A percentile compares a stretch with the other conserved stretches of the same genome.
Evolutionary conservation across 1,284 basidiomycete species (phyloP).

Genomic region (Cerrena zonata): DNA sequence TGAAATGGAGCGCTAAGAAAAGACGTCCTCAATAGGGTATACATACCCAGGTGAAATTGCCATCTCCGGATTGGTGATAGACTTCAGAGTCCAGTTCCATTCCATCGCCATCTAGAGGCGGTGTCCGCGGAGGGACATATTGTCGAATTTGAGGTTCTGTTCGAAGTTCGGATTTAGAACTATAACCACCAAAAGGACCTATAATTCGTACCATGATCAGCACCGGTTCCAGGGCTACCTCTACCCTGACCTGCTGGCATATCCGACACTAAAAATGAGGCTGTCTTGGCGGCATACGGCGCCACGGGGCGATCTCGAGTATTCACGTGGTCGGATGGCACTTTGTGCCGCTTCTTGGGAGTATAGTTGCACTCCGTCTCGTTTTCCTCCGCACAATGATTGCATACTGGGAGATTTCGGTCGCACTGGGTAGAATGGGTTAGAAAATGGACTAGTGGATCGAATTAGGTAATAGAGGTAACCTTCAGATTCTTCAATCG

Average conservation of each 20-base stretch:
- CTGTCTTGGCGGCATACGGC: constrained; percentile 44
- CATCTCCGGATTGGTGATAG: constrained; percentile 23
- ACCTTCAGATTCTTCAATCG: constrained; percentile 63
- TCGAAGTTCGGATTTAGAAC: constrained; percentile 22
- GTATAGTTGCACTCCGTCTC: constrained; percentile 58
- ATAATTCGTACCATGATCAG: constrained; percentile 10
- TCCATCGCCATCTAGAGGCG: constrained; percentile 17
- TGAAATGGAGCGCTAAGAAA: not conserved
- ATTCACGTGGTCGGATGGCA: constrained; percentile 40
- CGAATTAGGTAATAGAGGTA: constrained; percentile 15
- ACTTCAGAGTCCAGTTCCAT: constrained; percentile 22
- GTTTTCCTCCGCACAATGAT: constrained; percentile 51
- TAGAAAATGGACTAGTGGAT: constrained; percentile 7
- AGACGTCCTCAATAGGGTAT: not conserved
- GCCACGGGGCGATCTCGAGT: constrained; percentile 32
- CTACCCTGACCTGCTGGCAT: constrained; percentile 17
- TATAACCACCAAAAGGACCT: constrained; percentile 19
- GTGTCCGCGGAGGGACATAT: constrained; percentile 25
- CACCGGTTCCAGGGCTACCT: constrained; percentile 7
- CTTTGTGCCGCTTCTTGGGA: constrained; percentile 59
- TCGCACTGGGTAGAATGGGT: constrained; percentile 44
- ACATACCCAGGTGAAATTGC: constrained; percentile 26
- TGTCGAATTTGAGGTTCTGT: constrained; percentile 27
- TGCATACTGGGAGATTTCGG: constrained; percentile 63
- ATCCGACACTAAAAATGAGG: constrained; percentile 47